Percentiles rank a stretch among this genome's conserved stretches.
phyloP scores from a whole-genome alignment of 352 stramenopile genomes.

The Proteromonas lacertae region DNA sequence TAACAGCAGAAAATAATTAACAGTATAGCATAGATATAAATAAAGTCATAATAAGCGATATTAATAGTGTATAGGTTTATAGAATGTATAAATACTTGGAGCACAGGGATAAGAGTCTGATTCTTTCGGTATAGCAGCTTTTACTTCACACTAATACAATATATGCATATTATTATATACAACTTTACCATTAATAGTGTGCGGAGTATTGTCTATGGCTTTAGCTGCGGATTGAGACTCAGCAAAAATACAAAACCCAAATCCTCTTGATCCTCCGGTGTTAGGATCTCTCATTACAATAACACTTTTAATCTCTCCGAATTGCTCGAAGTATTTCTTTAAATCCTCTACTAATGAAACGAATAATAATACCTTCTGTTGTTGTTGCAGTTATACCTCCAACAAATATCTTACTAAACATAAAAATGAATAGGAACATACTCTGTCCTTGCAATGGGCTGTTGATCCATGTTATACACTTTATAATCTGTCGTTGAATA shows the following conservation, averaged over 20 bases:
- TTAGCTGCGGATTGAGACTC: constrained; percentile 3
- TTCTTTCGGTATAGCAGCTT: background rate
- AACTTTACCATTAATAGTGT: constrained; percentile 8
- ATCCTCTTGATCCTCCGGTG: constrained; percentile 7
- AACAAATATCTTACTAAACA: constrained; percentile 8
- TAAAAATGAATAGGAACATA: background rate
- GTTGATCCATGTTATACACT: no score
- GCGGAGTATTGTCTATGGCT: constrained; percentile 5
- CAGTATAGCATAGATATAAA: background rate
- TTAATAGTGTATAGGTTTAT: background rate
- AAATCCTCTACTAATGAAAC: background rate
- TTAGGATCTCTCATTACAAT: constrained; percentile 8
- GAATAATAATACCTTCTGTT: constrained; percentile 4
- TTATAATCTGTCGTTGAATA: no score
- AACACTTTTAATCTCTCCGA: constrained; percentile 5
- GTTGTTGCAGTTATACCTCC: constrained; percentile 9
- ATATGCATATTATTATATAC: background rate
- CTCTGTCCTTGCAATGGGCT: no score
- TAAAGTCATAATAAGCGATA: background rate
- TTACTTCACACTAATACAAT: background rate
- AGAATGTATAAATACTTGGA: background rate
- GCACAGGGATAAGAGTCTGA: background rate
- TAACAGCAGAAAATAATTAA: background rate
- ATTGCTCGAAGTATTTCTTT: constrained; percentile 7
- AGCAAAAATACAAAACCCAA: constrained; percentile 10